Base-by-base conservation (phyloP, 495 filamentous ascomycete genomes). In the Neurospora tetrasperma region DNA sequence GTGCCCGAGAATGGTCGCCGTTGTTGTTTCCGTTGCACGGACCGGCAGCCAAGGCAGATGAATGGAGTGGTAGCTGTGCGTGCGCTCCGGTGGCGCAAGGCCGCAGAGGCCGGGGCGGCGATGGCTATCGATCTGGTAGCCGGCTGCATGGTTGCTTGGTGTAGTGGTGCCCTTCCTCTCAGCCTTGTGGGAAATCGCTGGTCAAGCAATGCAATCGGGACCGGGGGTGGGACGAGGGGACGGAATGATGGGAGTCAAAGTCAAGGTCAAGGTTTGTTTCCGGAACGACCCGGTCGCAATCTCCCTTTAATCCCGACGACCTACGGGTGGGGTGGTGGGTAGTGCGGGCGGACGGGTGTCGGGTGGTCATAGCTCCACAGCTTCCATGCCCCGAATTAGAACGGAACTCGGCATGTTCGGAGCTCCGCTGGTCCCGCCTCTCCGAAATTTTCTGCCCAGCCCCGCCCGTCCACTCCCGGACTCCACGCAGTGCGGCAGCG, bases 1-100 rank as follows among this genome's bases (percentile, higher is more conserved):
- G 74, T 41, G 3, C 6, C 48, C 41, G 71, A 74, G 14, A 73
- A 71, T 42, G 54, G n/a, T n/a, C 74, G 42, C 74, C 11, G 66
- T 71, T 71, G 74, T 20, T 77, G 71, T 35, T 66, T 3, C 14
- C 54, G 27, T 66, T 66, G 54, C 54, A 66, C 27, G 54, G 54
- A 66, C 54, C 54, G 27, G 27, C 54, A 66, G 54, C 54, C 54
- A 66, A 66, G 54, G 3, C 54, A 66, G 54, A 66, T 14, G 3
- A 66, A 66, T 4, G 54, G 54, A 5, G 27, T 38, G 27, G 54
- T 38, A 18, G 54, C 6, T 35, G 27, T 31, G 54, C 54, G 54
- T 62, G 23, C 54, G 23, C 54, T 62, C 54, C 54, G 54, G 54
- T 62, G 54, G 14, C 54, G 54, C 54, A 66, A 66, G 54, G 27